Evolutionary conservation across 371 early-diverging fungal species (phyloP).

Genomic region (Mucor mucedo): DNA sequence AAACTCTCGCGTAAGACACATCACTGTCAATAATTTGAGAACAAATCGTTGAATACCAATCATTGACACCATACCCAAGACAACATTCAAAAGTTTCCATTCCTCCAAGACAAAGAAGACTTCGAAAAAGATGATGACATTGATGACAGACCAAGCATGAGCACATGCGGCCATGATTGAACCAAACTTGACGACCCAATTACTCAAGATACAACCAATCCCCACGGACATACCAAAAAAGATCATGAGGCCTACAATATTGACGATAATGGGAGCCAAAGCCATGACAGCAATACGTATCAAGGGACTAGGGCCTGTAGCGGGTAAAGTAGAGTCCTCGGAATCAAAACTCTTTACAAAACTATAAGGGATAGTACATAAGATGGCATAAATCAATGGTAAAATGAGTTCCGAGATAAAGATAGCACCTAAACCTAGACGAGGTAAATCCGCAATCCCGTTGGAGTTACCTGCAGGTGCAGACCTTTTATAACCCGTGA

Average conservation of each 20-base stretch:
- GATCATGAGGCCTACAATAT: conserved; percentile 70
- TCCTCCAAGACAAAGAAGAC: conserved; percentile 72
- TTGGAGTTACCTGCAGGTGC: conserved; percentile 48
- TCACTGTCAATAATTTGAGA: conserved; percentile 68
- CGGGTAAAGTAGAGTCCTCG: conserved; percentile 36
- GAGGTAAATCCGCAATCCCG: conserved; percentile 57
- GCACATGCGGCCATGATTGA: conserved; percentile 73
- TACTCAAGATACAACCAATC: conserved; percentile 68
- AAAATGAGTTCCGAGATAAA: conserved; percentile 76
- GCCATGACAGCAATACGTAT: conserved; percentile 72
- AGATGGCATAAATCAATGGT: conserved; percentile 69
- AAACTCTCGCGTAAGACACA: conserved; percentile 83
- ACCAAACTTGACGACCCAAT: conserved; percentile 74
- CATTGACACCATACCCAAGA: conserved; percentile 73
- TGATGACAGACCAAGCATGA: conserved; percentile 70
- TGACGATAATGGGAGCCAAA: conserved; percentile 74
- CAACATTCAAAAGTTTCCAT: conserved; percentile 63
- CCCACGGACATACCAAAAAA: conserved; percentile 75
- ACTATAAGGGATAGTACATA: conserved; percentile 67
- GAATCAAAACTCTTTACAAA: conserved; percentile 67
- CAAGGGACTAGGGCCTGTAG: conserved; percentile 52
- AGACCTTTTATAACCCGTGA: conserved; percentile 80
- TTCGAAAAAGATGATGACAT: conserved; percentile 65
- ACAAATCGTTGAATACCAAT: conserved; percentile 72
- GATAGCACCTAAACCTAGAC: conserved; percentile 70